These are phyloP conservation scores for Nothopassalora personata DNA, from an alignment of 2,329 filamentous ascomycete genomes.

Conservation along the genomic window DNA sequence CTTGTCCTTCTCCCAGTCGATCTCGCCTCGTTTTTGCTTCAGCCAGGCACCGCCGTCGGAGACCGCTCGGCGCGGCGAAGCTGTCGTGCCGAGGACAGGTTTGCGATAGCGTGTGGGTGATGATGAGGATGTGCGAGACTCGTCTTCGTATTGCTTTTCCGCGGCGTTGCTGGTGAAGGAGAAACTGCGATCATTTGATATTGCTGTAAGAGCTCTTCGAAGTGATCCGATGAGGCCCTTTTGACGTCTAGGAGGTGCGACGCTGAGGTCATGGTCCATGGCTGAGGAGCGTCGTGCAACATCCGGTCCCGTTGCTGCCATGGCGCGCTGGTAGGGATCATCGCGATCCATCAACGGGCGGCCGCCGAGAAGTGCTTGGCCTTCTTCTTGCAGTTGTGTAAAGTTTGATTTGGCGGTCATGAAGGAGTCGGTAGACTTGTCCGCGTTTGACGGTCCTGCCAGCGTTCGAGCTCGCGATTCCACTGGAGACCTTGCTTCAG, in stretches of 20 bases:
- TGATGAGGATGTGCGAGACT: conserved; percentile 19
- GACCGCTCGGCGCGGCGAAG: conserved; percentile 37
- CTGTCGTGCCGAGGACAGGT: not conserved
- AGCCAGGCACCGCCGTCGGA: conserved; percentile 41
- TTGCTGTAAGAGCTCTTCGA: conserved; percentile 28
- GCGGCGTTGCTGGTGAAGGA: conserved; percentile 21
- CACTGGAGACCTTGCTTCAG: not conserved
- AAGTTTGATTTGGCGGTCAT: conserved; percentile 48
- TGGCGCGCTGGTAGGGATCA: conserved; percentile 29
- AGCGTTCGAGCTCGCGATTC: not conserved
- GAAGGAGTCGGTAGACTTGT: conserved; percentile 42
- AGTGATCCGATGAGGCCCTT: conserved; percentile 31
- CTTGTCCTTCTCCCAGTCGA: conserved; percentile 33
- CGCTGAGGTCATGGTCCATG: not conserved
- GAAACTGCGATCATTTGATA: conserved; percentile 30
- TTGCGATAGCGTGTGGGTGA: conserved; percentile 21
- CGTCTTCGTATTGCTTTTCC: conserved; percentile 12
- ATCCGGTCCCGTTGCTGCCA: conserved; percentile 20
- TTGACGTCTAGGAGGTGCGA: conserved; percentile 10
- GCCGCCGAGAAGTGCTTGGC: conserved; percentile 48
- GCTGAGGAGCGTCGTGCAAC: conserved; percentile 1
- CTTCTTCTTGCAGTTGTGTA: conserved; percentile 47
- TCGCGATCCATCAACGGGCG: conserved; percentile 32
- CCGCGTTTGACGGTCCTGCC: conserved; percentile 9
- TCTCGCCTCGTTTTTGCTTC: conserved; percentile 37